phyloP scores from a whole-genome alignment of 1,284 basidiomycete genomes.

The Marasmius fiardii region DNA sequence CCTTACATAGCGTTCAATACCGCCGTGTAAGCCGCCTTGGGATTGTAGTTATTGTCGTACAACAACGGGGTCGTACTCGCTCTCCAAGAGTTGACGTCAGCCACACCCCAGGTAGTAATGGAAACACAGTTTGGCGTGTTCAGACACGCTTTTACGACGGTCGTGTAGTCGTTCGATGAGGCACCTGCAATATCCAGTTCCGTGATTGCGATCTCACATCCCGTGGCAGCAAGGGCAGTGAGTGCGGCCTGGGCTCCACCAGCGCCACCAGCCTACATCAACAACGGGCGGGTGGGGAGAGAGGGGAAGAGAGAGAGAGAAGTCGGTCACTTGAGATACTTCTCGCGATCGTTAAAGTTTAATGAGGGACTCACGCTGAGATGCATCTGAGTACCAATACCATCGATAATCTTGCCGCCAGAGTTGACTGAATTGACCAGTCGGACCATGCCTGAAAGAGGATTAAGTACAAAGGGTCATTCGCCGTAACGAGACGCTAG shows the following conservation, averaged over 20 bases:
- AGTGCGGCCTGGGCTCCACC: conserved; percentile 34
- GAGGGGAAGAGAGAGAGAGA: conserved; percentile 11
- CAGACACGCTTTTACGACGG: conserved; percentile 45
- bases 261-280: conserved; percentile 37
- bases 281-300: too few species aligned
- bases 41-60: conserved; percentile 41
- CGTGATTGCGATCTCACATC: conserved; percentile 46
- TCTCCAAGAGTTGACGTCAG: conserved; percentile 47
- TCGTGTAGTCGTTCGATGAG: conserved; percentile 38
- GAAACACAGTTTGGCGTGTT: conserved; percentile 39
- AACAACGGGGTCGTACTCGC: conserved; percentile 37
- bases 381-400: conserved; percentile 40
- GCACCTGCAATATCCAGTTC: conserved; percentile 36
- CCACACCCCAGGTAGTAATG: conserved; percentile 48
- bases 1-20: conserved; percentile 29
- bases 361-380: conserved; percentile 23
- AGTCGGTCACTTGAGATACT: not conserved
- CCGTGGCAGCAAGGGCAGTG: conserved; percentile 36
- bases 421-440: conserved; percentile 20
- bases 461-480: not conserved
- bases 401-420: conserved; percentile 32
- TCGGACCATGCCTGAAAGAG: conserved; percentile 4
- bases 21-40: conserved; percentile 44
- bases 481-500: too few species aligned
- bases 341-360: not conserved